Base-by-base conservation (phyloP, 2,329 filamentous ascomycete species). In the Trichoderma hamatum region DNA sequence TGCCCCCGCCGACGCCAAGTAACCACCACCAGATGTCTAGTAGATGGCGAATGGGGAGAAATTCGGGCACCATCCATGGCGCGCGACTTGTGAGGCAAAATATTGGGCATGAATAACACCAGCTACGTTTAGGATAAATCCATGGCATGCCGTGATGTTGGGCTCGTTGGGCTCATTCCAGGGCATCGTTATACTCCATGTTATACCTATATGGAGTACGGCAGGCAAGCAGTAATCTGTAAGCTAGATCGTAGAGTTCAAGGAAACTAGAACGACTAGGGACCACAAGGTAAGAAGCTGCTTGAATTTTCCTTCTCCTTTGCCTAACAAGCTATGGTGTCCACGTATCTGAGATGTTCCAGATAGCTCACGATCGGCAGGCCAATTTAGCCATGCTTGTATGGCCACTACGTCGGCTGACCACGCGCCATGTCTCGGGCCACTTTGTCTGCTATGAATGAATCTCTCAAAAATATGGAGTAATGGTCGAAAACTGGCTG, bases 361-460 rank as follows among this genome's bases (percentile, higher is more conserved):
- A 34, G n/a, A 56, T 46, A 21, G 11, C n/a, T 65, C 26, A 30
- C 32, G 36, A 49, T 66, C 14, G 52, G 10, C 14, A 56, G 24
- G 11, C 56, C 19, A n/a, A 58, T 26, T 24, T 6, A 39, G 52
- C 51, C 52, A 58, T 66, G 19, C 32, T 24, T 11, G 19, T 49
- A 43, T 28, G 21, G 52, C 28, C 36, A 56, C 21, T 39, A 24
- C 26, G 62, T 66, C 52, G 62, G 52, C 62, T 56, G 62, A 66
- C 62, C n/a, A 56, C 26, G 36, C 36, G n/a, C 19, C 21, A 56
- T 65, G 52, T 65, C 62, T 65, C 34, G 62, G 62, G 34, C n/a
- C 52, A 58, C 43, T 28, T 54, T 21, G 21, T 39, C 49, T 56
- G 26, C 26, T 36, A 24, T 66, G 51, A 16, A 26, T 56, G 26